These are phyloP conservation scores for Nitzschia inconspicua DNA, from an alignment of 108 stramenopile genomes.

Conservation along the genomic window DNA sequence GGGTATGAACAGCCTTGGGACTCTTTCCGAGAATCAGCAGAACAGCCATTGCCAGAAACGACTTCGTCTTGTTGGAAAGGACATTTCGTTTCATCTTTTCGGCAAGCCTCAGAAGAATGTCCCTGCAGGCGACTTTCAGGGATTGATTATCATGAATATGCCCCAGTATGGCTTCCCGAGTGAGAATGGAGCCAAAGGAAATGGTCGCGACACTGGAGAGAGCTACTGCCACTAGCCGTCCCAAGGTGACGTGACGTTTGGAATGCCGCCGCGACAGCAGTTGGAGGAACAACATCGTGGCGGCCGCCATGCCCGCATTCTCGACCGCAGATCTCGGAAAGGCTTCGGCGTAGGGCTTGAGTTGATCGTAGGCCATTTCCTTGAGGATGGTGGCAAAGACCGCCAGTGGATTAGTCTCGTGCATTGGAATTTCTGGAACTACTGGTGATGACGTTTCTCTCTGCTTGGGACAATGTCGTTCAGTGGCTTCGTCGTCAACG, in stretches of 20 bases:
- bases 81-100: conserved; percentile 3
- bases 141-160: conserved; percentile 14
- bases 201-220: conserved; percentile 10
- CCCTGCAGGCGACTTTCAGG: neutral
- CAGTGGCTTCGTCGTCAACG: neutral
- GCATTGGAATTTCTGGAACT: neutral
- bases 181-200: conserved; percentile 14
- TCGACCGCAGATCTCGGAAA: conserved; percentile 21
- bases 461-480: neutral
- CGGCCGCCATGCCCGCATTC: conserved; percentile 7
- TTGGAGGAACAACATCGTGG: conserved; percentile 4
- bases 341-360: conserved; percentile 1
- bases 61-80: neutral
- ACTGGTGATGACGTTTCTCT: neutral
- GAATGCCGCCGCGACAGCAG: neutral
- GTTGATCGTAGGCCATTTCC: conserved; percentile 6
- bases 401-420: conserved; percentile 3
- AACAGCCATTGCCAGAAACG: conserved; percentile 11
- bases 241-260: neutral
- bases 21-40: conserved; percentile 1
- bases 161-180: conserved; percentile 15
- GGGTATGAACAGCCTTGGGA: neutral
- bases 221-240: neutral
- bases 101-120: neutral
- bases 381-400: conserved; percentile 15